Conservation (phyloP, 306 rosid genomes). For the Vicia sativa region DNA sequence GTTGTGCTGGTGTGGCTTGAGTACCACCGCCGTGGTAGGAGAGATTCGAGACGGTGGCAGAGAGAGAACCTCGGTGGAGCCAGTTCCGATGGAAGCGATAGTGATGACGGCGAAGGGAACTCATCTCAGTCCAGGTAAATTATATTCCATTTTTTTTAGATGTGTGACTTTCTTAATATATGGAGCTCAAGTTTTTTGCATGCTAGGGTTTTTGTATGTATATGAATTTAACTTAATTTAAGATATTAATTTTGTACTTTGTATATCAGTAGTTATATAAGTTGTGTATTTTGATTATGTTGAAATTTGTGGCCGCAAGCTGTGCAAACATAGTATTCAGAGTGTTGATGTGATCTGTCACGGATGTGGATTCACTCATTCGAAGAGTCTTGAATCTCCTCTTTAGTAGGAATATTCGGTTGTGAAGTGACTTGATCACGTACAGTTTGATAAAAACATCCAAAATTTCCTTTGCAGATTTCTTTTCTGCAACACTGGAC, state of each 20-base stretch:
- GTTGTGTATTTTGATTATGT: not conserved
- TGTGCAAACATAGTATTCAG: no score
- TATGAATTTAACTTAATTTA: not conserved
- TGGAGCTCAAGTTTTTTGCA: slow-evolving; percentile 17
- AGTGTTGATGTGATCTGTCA: no score
- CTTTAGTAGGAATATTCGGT: no score
- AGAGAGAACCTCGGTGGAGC: slow-evolving; percentile 44
- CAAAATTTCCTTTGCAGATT: no score
- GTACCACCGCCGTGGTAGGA: slow-evolving; percentile 62
- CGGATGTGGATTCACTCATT: no score
- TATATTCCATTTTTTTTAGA: not conserved
- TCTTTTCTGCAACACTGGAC: no score
- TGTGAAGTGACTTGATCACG: no score
- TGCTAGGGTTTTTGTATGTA: slow-evolving; percentile 10
- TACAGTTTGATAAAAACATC: no score
- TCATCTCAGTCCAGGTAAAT: slow-evolving; percentile 55
- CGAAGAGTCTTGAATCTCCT: no score
- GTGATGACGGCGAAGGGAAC: slow-evolving; percentile 56
- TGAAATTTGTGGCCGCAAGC: no score
- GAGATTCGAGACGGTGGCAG: slow-evolving; percentile 34
- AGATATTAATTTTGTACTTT: not conserved
- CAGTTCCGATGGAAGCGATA: slow-evolving; percentile 38
- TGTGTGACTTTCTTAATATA: slow-evolving; percentile 7
- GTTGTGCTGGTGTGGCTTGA: slow-evolving; percentile 80
- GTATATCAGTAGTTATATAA: not conserved